phyloP scores from a whole-genome alignment of 208 protist species.

The Leishmania mexicana region DNA sequence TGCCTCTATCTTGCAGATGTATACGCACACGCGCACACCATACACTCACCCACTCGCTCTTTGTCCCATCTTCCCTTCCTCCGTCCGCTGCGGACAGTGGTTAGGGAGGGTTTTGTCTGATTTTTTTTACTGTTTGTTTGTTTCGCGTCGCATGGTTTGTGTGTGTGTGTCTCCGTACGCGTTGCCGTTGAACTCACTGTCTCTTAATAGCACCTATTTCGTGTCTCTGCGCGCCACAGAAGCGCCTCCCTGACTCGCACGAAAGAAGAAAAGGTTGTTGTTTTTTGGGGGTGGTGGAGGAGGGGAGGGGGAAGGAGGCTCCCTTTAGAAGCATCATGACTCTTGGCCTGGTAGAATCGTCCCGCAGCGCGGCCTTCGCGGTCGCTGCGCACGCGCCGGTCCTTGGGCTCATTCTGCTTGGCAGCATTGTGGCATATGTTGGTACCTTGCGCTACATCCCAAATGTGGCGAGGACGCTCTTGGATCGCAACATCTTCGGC shows the following conservation, averaged over 20 bases:
- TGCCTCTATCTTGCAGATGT: not conserved
- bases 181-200: not conserved
- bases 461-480: slow-evolving; percentile 54
- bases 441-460: slow-evolving; percentile 71
- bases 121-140: no score
- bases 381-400: slow-evolving; percentile 47
- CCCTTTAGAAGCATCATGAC: not conserved
- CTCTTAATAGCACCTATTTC: not conserved
- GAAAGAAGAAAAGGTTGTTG: not conserved
- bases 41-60: not conserved
- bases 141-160: not conserved
- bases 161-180: not conserved
- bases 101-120: not conserved
- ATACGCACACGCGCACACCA: not conserved
- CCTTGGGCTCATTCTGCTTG: slow-evolving; percentile 46
- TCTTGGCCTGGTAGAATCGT: slow-evolving; percentile 7
- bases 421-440: slow-evolving; percentile 66
- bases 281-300: not conserved
- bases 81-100: no score
- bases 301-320: no score
- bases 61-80: not conserved
- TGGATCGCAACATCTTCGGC: slow-evolving; percentile 89
- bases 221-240: not conserved
- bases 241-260: not conserved
- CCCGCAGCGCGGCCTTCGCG: slow-evolving; percentile 24